Conservation (phyloP, 768 basidiomycete genomes). For the Cyclocybe cylindracea region DNA sequence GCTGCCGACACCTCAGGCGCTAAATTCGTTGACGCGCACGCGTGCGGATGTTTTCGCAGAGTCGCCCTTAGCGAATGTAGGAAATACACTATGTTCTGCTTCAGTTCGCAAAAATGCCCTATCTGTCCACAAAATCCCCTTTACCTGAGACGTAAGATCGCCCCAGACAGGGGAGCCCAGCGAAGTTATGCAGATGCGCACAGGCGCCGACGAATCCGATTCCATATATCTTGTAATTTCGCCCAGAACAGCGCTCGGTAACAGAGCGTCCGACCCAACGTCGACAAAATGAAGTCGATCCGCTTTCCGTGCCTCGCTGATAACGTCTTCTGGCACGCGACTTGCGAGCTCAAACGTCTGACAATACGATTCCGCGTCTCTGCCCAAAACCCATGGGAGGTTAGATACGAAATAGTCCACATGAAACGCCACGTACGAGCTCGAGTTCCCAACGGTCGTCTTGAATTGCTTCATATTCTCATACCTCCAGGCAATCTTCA, state of each 20-base stretch:
- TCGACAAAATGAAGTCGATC: conserved; percentile 21
- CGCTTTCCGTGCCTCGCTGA: conserved; percentile 43
- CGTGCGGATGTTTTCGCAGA: conserved; percentile 56
- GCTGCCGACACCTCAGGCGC: conserved; percentile 63
- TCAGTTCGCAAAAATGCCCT: conserved; percentile 1
- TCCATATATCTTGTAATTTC: conserved; percentile 16
- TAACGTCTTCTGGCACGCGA: conserved; percentile 52
- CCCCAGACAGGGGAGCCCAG: conserved; percentile 75
- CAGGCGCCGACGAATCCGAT: conserved; percentile 30
- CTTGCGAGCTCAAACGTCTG: conserved; percentile 71
- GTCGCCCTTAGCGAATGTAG: conserved; percentile 65
- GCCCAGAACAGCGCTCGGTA: conserved; percentile 14
- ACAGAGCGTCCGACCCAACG: conserved; percentile 6
- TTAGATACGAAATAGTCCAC: neutral
- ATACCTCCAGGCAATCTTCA: conserved; percentile 98
- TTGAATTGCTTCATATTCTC: conserved; percentile 91
- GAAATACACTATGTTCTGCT: conserved; percentile 71
- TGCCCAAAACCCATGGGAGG: conserved; percentile 20
- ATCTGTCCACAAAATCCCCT: conserved; percentile 4
- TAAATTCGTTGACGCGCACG: conserved; percentile 69
- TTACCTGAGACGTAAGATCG: conserved; percentile 56
- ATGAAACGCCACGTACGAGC: conserved; percentile 16
- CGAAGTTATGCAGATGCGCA: conserved; percentile 63
- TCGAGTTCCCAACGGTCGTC: conserved; percentile 62
- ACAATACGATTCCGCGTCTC: conserved; percentile 64